These are phyloP conservation scores for Xylogone sp. DNA, from an alignment of 2,329 filamentous ascomycete species.

Conservation along the genomic window DNA sequence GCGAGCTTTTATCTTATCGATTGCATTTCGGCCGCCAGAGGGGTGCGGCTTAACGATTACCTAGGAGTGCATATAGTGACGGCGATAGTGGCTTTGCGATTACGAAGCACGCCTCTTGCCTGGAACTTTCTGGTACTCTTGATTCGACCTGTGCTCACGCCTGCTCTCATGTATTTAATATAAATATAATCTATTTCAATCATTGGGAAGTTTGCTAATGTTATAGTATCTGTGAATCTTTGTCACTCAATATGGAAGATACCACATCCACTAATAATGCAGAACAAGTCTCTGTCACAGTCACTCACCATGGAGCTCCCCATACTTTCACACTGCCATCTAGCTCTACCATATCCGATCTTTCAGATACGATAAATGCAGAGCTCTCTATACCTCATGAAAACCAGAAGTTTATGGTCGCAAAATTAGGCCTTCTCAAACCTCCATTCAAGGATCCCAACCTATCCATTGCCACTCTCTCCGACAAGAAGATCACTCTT, in stretches of 20 bases:
- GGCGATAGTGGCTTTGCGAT: conserved; percentile 11
- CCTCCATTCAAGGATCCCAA: conserved; percentile 58
- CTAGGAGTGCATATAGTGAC: no score
- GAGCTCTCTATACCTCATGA: conserved; percentile 53
- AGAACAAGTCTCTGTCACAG: conserved; percentile 36
- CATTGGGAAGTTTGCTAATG: background rate
- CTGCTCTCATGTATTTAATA: conserved; percentile 6
- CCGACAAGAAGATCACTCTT: conserved; percentile 60
- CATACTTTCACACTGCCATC: conserved; percentile 41
- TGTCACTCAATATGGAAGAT: no score
- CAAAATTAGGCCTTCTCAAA: conserved; percentile 62
- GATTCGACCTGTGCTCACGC: conserved; percentile 2
- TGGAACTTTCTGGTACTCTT: conserved; percentile 20
- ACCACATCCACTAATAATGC: conserved; percentile 19
- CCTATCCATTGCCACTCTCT: conserved; percentile 40
- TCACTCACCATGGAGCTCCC: conserved; percentile 43
- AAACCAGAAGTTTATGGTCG: conserved; percentile 67
- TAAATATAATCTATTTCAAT: conserved; percentile 6
- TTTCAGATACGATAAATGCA: conserved; percentile 54
- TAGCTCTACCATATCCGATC: conserved; percentile 50
- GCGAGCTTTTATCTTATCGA: no score
- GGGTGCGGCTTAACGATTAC: no score
- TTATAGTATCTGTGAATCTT: no score
- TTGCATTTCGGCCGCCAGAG: no score
- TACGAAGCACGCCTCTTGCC: conserved; percentile 23